These are phyloP conservation scores for Knoxia roxburghii DNA, from an alignment of 257 asterid species.

Conservation along the genomic window DNA sequence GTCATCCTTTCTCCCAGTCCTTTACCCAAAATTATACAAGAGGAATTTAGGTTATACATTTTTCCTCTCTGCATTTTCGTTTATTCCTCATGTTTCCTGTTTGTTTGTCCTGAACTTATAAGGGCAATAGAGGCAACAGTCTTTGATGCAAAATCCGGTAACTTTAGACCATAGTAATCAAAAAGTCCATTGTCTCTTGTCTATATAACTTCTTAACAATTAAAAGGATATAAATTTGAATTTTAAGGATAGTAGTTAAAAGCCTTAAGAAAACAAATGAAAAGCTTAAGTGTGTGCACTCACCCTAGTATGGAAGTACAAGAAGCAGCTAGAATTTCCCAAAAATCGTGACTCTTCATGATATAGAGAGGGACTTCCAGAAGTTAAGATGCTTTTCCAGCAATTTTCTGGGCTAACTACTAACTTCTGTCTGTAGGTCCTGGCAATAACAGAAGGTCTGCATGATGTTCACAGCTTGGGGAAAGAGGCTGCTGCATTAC, in stretches of 20 bases:
- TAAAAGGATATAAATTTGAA: neutral
- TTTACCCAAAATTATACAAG: too few species aligned
- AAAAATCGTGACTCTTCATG: neutral
- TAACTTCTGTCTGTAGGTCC: slow-evolving; percentile 41
- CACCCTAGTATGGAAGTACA: too few species aligned
- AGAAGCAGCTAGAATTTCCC: neutral
- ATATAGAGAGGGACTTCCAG: too few species aligned
- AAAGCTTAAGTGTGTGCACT: neutral
- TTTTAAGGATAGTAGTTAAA: neutral
- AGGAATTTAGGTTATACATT: neutral
- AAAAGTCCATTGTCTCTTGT: neutral
- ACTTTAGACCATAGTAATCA: neutral
- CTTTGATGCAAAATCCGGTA: neutral
- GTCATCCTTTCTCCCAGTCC: too few species aligned
- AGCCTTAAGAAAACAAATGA: neutral
- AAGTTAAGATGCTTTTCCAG: neutral
- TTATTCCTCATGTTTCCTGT: neutral
- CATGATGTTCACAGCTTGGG: slow-evolving; percentile 90
- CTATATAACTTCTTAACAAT: neutral
- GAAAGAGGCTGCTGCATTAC: slow-evolving; percentile 86
- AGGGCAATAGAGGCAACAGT: neutral
- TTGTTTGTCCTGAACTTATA: neutral
- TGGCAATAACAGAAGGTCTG: slow-evolving; percentile 94
- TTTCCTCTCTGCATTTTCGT: neutral
- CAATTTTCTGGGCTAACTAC: neutral